These are phyloP conservation scores for Codiaeum variegatum DNA, from an alignment of 441 rosid genomes.

Conservation along the genomic window DNA sequence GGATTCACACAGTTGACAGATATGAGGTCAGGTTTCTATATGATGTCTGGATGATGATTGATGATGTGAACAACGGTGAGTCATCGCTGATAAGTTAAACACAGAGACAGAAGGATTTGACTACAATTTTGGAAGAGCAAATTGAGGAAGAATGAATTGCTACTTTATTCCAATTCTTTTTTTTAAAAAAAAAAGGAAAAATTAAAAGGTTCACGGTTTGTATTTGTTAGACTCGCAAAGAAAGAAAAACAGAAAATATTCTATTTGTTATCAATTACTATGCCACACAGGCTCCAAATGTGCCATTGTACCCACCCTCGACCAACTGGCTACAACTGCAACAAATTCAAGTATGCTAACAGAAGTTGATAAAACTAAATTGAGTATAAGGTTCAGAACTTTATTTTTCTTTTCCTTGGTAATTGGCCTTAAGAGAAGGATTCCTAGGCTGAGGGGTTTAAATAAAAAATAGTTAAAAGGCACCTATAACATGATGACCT, in stretches of 20 bases:
- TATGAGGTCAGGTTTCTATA: not conserved
- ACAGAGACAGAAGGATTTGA: not conserved
- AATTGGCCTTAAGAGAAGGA: too few relatives aligned
- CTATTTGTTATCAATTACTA: not conserved
- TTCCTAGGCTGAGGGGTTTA: too few relatives aligned
- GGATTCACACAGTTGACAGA: not conserved
- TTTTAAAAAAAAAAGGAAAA: too few relatives aligned
- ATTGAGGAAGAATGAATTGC: not conserved
- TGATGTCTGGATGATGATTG: not conserved
- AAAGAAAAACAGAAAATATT: too few relatives aligned
- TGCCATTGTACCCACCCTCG: not conserved
- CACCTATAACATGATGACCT: not conserved
- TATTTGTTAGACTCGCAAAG: not conserved
- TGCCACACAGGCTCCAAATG: not conserved
- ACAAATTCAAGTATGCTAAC: not conserved
- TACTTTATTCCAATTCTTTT: too few relatives aligned
- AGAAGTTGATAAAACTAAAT: not conserved
- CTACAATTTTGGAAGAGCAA: not conserved
- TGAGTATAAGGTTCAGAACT: too few relatives aligned
- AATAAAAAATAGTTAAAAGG: too few relatives aligned
- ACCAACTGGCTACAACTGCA: not conserved
- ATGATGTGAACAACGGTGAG: not conserved
- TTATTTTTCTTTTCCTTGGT: too few relatives aligned
- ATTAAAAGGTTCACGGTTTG: not conserved
- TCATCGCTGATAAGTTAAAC: not conserved